A percentile compares a stretch with the other conserved stretches of the same genome.
Evolutionary conservation across 2,329 filamentous ascomycete genomes (phyloP).

Genomic region (Cladosporium sp.): DNA sequence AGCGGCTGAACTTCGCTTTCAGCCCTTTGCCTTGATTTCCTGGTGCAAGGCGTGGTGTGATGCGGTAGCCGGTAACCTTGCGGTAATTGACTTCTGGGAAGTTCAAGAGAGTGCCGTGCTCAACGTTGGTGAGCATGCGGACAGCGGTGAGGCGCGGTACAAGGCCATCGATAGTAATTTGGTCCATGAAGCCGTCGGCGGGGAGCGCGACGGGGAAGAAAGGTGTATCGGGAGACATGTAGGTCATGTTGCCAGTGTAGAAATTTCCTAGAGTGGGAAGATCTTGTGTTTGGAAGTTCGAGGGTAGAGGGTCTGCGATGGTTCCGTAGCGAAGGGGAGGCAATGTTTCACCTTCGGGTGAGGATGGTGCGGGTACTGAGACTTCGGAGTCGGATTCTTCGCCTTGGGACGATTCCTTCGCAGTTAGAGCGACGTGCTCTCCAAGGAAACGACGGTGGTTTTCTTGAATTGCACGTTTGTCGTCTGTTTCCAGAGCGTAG

Average conservation of each 20-base stretch:
- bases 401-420: conserved; percentile 26
- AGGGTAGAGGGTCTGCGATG: conserved; percentile 71
- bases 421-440: conserved; percentile 30
- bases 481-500: conserved; percentile 75
- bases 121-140: conserved; percentile 69
- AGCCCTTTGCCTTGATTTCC: conserved; percentile 19
- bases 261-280: conserved; percentile 85
- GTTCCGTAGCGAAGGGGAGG: conserved; percentile 77
- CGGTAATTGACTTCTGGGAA: conserved; percentile 74
- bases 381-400: conserved; percentile 6
- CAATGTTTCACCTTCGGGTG: conserved; percentile 47
- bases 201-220: conserved; percentile 85
- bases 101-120: conserved; percentile 76
- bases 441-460: conserved; percentile 47
- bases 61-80: conserved; percentile 84
- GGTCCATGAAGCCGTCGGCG: conserved; percentile 81
- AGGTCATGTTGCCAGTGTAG: conserved; percentile 92
- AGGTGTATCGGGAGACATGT: conserved; percentile 81
- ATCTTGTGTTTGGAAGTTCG: conserved; percentile 72
- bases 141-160: conserved; percentile 67
- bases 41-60: conserved; percentile 59
- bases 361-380: neutral
- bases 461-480: conserved; percentile 69
- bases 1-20: conserved; percentile 28
- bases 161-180: conserved; percentile 77